phyloP scores from a whole-genome alignment of 352 stramenopile species.

The Phytophthora cryptogea region DNA sequence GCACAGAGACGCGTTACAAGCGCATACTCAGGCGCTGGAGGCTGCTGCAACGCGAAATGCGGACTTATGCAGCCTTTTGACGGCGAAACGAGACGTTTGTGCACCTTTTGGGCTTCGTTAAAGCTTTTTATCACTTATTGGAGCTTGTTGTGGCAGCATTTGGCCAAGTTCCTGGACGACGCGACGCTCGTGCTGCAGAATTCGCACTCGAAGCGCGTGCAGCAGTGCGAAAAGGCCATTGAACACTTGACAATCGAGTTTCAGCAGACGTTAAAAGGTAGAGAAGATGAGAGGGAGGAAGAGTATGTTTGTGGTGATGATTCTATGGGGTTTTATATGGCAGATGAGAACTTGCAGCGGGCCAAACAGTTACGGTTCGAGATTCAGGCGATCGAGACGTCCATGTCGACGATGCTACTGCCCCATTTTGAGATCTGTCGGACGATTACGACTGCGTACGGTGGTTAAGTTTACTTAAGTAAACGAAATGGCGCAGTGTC shows the following conservation, averaged over 20 bases:
- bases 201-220: constrained; percentile 39
- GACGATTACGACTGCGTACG: constrained; percentile 62
- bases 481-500: not conserved
- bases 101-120: not conserved
- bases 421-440: constrained; percentile 60
- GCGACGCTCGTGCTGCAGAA: constrained; percentile 40
- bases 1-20: not conserved
- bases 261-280: constrained; percentile 37
- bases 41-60: constrained; percentile 4
- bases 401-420: constrained; percentile 52
- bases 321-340: not conserved
- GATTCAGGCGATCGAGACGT: constrained; percentile 48
- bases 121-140: constrained; percentile 1
- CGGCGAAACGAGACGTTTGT: constrained; percentile 29
- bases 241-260: constrained; percentile 38
- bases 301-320: not conserved
- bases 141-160: constrained; percentile 7
- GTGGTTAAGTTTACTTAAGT: not conserved
- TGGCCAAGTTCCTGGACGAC: constrained; percentile 43
- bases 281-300: not conserved
- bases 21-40: constrained; percentile 7
- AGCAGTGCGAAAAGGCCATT: constrained; percentile 36
- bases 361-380: constrained; percentile 46
- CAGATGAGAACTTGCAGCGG: constrained; percentile 40
- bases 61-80: constrained; percentile 12